Percentiles rank a stretch among this genome's conserved stretches.
Evolutionary conservation across 352 stramenopile genomes (phyloP).

Genomic region (Phytophthora macrochlamydospora): DNA sequence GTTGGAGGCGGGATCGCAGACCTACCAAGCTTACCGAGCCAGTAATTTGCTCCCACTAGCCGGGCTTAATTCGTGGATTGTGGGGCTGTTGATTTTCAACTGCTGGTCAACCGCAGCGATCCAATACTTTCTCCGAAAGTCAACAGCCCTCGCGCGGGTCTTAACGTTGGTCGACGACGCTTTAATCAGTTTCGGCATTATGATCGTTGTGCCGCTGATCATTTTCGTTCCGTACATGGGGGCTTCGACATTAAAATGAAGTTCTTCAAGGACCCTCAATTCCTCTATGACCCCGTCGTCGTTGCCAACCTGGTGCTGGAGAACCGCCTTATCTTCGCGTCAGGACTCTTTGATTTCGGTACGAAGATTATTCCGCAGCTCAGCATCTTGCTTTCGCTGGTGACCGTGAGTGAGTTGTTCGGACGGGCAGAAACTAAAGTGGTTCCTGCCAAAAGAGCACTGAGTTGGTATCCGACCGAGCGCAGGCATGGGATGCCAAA

Average conservation of each 20-base stretch:
- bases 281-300: constrained; percentile 2
- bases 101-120: constrained; percentile 29
- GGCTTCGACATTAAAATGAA: constrained; percentile 15
- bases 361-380: constrained; percentile 25
- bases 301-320: constrained; percentile 4
- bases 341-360: constrained; percentile 12
- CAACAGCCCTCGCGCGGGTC: constrained; percentile 13
- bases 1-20: constrained; percentile 28
- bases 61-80: constrained; percentile 15
- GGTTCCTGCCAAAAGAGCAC: background rate
- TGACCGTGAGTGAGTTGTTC: constrained; percentile 11
- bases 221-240: constrained; percentile 26
- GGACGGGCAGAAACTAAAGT: constrained; percentile 8
- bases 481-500: background rate
- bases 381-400: constrained; percentile 17
- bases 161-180: constrained; percentile 20
- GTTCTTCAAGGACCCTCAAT: constrained; percentile 10
- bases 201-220: constrained; percentile 13
- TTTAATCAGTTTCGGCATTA: constrained; percentile 18
- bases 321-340: constrained; percentile 18
- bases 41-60: constrained; percentile 19
- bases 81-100: constrained; percentile 24
- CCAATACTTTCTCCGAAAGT: constrained; percentile 19
- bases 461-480: background rate
- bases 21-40: constrained; percentile 32